Evolutionary conservation across 208 protist species (phyloP).

Genomic region (Spironucleus salmonicida): DNA sequence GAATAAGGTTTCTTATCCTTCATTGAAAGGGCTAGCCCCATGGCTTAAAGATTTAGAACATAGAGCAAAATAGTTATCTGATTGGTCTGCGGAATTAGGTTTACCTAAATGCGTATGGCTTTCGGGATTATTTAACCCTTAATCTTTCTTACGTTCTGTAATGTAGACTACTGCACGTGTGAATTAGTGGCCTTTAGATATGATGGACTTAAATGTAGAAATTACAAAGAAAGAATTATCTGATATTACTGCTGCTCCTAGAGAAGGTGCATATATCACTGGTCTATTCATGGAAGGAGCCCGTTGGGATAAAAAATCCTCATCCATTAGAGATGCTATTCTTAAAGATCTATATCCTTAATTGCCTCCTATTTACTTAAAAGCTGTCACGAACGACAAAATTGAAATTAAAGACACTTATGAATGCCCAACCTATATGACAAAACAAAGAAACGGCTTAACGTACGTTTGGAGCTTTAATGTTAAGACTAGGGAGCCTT

Average conservation of each 20-base stretch:
- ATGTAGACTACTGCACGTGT: constrained; percentile 61
- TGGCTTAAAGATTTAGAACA: constrained; percentile 82
- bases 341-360: constrained; percentile 59
- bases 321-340: constrained; percentile 68
- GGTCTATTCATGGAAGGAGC: constrained; percentile 86
- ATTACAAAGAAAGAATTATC: constrained; percentile 65
- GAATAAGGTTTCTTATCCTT: constrained; percentile 81
- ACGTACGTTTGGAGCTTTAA: constrained; percentile 78
- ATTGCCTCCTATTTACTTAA: constrained; percentile 57
- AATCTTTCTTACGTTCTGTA: constrained; percentile 92
- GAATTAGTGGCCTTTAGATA: constrained; percentile 42
- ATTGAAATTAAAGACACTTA: constrained; percentile 57
- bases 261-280: constrained; percentile 85
- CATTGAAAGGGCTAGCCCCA: constrained; percentile 60
- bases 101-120: constrained; percentile 58
- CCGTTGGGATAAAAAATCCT: constrained; percentile 69
- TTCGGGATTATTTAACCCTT: constrained; percentile 82
- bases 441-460: constrained; percentile 65
- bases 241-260: constrained; percentile 58
- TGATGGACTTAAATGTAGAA: constrained; percentile 33
- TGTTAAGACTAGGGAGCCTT: constrained; percentile 74
- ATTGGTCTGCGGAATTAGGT: constrained; percentile 52
- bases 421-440: constrained; percentile 88
- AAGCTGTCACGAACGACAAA: constrained; percentile 53
- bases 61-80: constrained; percentile 72